A percentile compares a stretch with the other conserved stretches of the same genome.
phyloP scores from a whole-genome alignment of 768 basidiomycete genomes.

The Podaxis sp. region DNA sequence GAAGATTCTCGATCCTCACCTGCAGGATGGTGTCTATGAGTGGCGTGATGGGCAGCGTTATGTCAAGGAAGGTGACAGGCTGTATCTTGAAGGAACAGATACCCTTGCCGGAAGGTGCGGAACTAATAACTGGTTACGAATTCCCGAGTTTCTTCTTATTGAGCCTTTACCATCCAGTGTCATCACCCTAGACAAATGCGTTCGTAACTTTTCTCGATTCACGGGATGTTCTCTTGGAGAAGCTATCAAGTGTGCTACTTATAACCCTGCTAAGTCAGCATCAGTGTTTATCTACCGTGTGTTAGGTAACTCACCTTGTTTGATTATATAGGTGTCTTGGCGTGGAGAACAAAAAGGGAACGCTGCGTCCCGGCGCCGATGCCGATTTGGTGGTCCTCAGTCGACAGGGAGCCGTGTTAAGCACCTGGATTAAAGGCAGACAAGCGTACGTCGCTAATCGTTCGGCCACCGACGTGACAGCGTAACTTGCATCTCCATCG shows the following conservation, averaged over 20 bases:
- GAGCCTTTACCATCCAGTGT: slow-evolving; percentile 42
- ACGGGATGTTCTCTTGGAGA: slow-evolving; percentile 82
- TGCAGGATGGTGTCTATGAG: slow-evolving; percentile 80
- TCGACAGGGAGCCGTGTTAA: slow-evolving; percentile 58
- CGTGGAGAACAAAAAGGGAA: slow-evolving; percentile 78
- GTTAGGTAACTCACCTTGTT: not conserved
- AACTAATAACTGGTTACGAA: slow-evolving; percentile 9
- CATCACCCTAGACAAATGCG: slow-evolving; percentile 79
- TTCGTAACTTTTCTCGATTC: slow-evolving; percentile 82
- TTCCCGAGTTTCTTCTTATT: not conserved
- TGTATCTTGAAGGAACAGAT: slow-evolving; percentile 81
- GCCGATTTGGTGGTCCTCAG: slow-evolving; percentile 83
- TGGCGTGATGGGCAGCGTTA: slow-evolving; percentile 85
- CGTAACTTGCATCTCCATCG: slow-evolving; percentile 3
- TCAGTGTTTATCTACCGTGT: not conserved
- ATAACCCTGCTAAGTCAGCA: slow-evolving; percentile 75
- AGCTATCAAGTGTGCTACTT: slow-evolving; percentile 84
- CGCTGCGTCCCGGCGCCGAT: slow-evolving; percentile 77
- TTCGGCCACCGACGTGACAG: slow-evolving; percentile 16
- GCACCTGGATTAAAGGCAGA: slow-evolving; percentile 77
- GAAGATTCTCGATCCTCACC: slow-evolving; percentile 82
- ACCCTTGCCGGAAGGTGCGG: slow-evolving; percentile 85
- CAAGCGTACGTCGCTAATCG: slow-evolving; percentile 55
- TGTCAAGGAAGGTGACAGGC: slow-evolving; percentile 76
- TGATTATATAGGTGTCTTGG: slow-evolving; percentile 59